Percentiles rank a stretch among this genome's conserved stretches.
These are phyloP conservation scores for Kuraishia molischiana DNA, from an alignment of 805 yeast species.

Conservation along the genomic window DNA sequence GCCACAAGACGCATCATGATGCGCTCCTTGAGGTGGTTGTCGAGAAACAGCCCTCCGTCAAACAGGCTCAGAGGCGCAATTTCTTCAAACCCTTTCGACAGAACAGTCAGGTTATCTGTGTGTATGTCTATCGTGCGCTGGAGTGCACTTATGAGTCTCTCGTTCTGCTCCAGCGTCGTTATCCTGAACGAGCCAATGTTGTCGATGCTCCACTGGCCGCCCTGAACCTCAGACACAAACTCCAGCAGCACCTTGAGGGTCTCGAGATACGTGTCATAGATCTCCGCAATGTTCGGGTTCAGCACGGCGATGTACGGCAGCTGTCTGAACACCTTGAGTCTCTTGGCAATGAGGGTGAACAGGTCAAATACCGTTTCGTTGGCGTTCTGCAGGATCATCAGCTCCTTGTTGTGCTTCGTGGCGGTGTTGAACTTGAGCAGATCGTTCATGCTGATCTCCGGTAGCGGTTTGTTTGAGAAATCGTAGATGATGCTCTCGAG, in stretches of 20 bases:
- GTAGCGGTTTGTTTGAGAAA: conserved; percentile 41
- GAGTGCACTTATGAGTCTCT: conserved; percentile 37
- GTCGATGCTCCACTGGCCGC: not conserved
- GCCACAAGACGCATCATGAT: conserved; percentile 81
- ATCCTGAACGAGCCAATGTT: conserved; percentile 20
- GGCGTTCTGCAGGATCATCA: conserved; percentile 31
- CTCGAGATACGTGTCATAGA: conserved; percentile 62
- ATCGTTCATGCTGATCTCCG: conserved; percentile 41
- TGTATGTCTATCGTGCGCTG: conserved; percentile 61
- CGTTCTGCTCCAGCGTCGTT: conserved; percentile 41
- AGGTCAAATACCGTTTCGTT: conserved; percentile 47
- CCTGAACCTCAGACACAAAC: conserved; percentile 16
- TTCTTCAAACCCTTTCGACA: conserved; percentile 70
- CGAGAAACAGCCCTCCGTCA: conserved; percentile 39
- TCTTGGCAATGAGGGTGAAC: conserved; percentile 55
- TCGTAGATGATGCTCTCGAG: conserved; percentile 49
- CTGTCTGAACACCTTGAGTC: conserved; percentile 59
- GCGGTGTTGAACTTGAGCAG: conserved; percentile 34
- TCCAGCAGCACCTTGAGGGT: conserved; percentile 47
- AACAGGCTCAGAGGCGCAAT: conserved; percentile 28
- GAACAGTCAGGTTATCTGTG: conserved; percentile 70
- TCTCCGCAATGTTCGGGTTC: conserved; percentile 78
- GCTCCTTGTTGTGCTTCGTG: conserved; percentile 17
- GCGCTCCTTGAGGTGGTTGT: conserved; percentile 71
- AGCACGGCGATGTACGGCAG: conserved; percentile 79